Conservation (phyloP, 2,329 filamentous ascomycete species). For the Aspergillus sp. region DNA sequence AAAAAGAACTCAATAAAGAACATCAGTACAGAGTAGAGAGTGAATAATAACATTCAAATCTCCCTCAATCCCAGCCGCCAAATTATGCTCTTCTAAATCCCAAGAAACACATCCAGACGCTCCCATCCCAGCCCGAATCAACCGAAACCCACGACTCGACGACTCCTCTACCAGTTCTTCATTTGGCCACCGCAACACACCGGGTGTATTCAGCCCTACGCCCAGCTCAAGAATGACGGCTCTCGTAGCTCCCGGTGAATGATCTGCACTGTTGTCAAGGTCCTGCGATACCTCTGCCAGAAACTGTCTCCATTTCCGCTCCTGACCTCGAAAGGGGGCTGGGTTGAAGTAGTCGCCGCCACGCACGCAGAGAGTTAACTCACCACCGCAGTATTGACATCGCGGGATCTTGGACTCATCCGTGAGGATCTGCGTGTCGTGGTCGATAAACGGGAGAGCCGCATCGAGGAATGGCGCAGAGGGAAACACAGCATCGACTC, state of each 20-base stretch:
- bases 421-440: slow-evolving; percentile 8
- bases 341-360: slow-evolving; percentile 17
- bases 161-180: slow-evolving; percentile 12
- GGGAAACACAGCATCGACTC: slow-evolving; percentile 12
- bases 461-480: slow-evolving; percentile 13
- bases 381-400: slow-evolving; percentile 13
- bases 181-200: slow-evolving; percentile 17
- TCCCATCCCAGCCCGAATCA: slow-evolving; percentile 14
- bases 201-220: slow-evolving; percentile 17
- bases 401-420: slow-evolving; percentile 8
- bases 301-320: slow-evolving; percentile 9
- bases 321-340: slow-evolving; percentile 6
- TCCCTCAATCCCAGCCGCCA: slow-evolving; percentile 12
- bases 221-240: slow-evolving; percentile 16
- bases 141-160: slow-evolving; percentile 1
- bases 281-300: neutral
- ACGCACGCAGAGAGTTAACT: slow-evolving; percentile 16
- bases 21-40: too few relatives aligned
- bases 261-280: too few relatives aligned
- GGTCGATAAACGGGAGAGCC: slow-evolving; percentile 12
- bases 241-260: neutral
- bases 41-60: slow-evolving; percentile 6
- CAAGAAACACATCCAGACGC: slow-evolving; percentile 15
- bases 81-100: slow-evolving; percentile 11
- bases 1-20: too few relatives aligned